Base-by-base conservation (phyloP, 257 asterid genomes). In the Eucommia ulmoides region DNA sequence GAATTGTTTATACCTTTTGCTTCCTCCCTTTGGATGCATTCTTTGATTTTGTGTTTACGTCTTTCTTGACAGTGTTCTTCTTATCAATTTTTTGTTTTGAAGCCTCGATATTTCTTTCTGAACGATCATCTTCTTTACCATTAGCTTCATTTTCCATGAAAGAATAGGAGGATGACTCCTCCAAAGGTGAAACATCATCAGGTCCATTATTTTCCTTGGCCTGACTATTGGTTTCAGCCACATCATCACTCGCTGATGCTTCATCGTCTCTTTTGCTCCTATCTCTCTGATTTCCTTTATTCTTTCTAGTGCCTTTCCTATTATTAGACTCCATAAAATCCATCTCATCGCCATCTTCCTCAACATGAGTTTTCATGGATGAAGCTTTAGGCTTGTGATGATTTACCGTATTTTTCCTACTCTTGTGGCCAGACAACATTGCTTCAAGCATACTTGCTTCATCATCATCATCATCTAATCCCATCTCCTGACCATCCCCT, bases 261-360 rank as follows among this genome's bases (percentile, higher is more conserved):
- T 72, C 81, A 44, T 71, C 83, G 44, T 59, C 73, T 24, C 24
- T 70, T 71, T 71, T 69, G 59, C 58, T 68, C 68, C 73, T 74
- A 48, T 73, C 73, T 67, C 73, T 81, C 69, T 87, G 72, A 52
- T 89, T 74, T 60, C 88, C 84, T 65, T 49, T 77, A 66, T 75
- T 85, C 68, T 69, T 82, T 57, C 84, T 75, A 20, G 72, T 56
- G 72, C 74, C 77, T 63, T 82, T 79, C 48, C 66, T 59, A 66
- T 81, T 74, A 62, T 86, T 79, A 57, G 77, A 74, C 50, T 77
- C 92, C 96, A 80, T 76, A 75, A 73, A 81, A 63, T 83, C 88
- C 75, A 75, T 57, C 52, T 79, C 95, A 66, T 80, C 80, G 47
- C 62, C 58, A 52, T 71, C 68, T 3, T 20, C 53, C 50, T 77